Percentiles rank a stretch among this genome's conserved stretches.
phyloP scores from a whole-genome alignment of 768 basidiomycete species.

The Mrakia frigida region DNA sequence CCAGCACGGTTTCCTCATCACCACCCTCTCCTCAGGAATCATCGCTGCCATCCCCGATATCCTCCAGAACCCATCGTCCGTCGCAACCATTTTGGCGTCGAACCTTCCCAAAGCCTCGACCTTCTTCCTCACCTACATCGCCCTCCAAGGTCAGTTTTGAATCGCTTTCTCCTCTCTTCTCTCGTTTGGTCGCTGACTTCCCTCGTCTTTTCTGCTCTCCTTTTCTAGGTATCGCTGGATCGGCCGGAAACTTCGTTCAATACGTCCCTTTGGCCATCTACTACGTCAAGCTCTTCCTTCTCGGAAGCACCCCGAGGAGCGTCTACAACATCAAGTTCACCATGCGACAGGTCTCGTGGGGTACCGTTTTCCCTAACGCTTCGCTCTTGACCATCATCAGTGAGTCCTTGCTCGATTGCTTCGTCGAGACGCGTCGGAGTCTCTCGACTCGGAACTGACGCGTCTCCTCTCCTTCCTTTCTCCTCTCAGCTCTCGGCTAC shows the following conservation, averaged over 20 bases:
- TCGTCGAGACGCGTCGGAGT: not conserved
- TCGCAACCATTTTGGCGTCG: conserved; percentile 65
- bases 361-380: conserved; percentile 61
- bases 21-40: conserved; percentile 79
- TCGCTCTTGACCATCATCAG: conserved; percentile 80
- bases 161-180: too few species aligned
- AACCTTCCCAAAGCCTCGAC: conserved; percentile 78
- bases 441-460: not conserved
- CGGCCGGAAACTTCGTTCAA: conserved; percentile 25
- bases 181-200: too few species aligned
- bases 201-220: too few species aligned
- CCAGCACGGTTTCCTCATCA: conserved; percentile 88
- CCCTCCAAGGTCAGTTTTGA: conserved; percentile 55
- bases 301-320: conserved; percentile 82
- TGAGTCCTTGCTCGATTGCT: conserved; percentile 48
- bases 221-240: conserved; percentile 39
- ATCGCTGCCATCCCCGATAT: conserved; percentile 63
- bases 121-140: conserved; percentile 80
- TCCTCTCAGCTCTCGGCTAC: conserved; percentile 50
- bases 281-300: conserved; percentile 80
- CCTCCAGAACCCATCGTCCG: conserved; percentile 60
- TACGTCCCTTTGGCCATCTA: conserved; percentile 51
- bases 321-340: conserved; percentile 76
- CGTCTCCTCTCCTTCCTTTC: not conserved
- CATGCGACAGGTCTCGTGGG: conserved; percentile 64